A percentile compares a stretch with the other conserved stretches of the same genome.
These are phyloP conservation scores for Malus hybrid DNA, from an alignment of 331 rosid species.

Conservation along the genomic window DNA sequence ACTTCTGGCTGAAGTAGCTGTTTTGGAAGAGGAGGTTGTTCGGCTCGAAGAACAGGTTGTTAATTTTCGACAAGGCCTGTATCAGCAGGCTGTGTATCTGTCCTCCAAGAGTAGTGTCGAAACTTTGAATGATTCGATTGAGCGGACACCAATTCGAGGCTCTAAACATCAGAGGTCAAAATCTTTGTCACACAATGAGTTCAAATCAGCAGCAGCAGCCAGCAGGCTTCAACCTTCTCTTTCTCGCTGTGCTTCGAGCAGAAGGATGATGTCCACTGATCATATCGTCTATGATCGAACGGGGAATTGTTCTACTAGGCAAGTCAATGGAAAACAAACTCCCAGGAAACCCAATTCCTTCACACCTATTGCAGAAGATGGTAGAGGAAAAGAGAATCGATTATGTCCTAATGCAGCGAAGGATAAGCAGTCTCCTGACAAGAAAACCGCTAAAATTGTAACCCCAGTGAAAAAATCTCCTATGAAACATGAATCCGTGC, in stretches of 20 bases:
- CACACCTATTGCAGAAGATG: constrained; percentile 45
- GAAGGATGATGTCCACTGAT: constrained; percentile 47
- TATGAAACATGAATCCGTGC: constrained; percentile 38
- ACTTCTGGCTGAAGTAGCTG: constrained; percentile 92
- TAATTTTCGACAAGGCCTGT: constrained; percentile 73
- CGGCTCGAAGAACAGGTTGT: constrained; percentile 76
- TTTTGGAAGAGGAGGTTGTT: constrained; percentile 84
- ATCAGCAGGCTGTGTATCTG: constrained; percentile 72
- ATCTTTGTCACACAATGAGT: constrained; percentile 59
- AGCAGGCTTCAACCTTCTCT: constrained; percentile 60
- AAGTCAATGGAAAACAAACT: constrained; percentile 30
- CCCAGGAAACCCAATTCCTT: constrained; percentile 33
- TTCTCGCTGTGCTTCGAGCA: constrained; percentile 54
- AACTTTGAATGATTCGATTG: constrained; percentile 28
- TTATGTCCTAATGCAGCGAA: constrained; percentile 37
- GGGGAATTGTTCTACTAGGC: constrained; percentile 26
- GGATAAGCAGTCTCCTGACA: constrained; percentile 52
- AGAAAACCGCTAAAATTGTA: constrained; percentile 36
- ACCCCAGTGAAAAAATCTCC: constrained; percentile 50
- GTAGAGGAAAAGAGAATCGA: constrained; percentile 63
- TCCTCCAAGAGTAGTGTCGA: constrained; percentile 60
- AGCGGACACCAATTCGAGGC: constrained; percentile 30
- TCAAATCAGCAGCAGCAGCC: constrained; percentile 28
- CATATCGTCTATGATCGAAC: constrained; percentile 23
- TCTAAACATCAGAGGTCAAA: constrained; percentile 72